Percentiles rank a stretch among this genome's conserved stretches.
phyloP scores from a whole-genome alignment of 2,329 filamentous ascomycete genomes.

The Fusarium nurragi region DNA sequence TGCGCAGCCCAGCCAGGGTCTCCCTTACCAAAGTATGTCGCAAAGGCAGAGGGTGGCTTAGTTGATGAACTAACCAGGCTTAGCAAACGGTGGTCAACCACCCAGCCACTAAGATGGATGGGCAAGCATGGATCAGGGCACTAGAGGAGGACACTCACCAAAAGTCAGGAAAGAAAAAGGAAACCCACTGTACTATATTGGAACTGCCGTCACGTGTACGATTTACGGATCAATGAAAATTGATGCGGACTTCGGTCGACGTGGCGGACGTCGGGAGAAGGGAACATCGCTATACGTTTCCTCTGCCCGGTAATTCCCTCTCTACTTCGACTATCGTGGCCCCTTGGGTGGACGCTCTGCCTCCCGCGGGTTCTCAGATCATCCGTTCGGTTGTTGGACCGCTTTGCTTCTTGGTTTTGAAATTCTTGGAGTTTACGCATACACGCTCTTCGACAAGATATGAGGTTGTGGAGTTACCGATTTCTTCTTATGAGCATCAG shows the following conservation, averaged over 20 bases:
- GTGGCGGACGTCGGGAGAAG: conserved; percentile 4
- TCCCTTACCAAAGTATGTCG: conserved; percentile 68
- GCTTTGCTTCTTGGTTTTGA: conserved; percentile 34
- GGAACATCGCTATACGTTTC: conserved; percentile 2
- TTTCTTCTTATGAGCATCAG: conserved; percentile 38
- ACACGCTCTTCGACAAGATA: conserved; percentile 38
- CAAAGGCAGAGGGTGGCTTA: conserved; percentile 24
- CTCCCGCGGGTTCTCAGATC: neutral
- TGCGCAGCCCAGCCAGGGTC: conserved; percentile 64
- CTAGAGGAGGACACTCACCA: conserved; percentile 45
- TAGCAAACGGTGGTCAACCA: conserved; percentile 50
- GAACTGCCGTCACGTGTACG: conserved; percentile 19
- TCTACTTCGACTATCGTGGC: conserved; percentile 20
- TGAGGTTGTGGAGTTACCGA: conserved; percentile 38
- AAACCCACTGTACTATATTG: conserved; percentile 45
- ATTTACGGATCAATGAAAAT: neutral
- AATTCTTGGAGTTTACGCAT: conserved; percentile 42
- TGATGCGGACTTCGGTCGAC: neutral
- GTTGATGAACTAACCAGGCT: conserved; percentile 24
- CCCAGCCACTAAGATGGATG: conserved; percentile 46
- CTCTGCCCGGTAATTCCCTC: conserved; percentile 24
- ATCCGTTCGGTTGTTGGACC: conserved; percentile 12
- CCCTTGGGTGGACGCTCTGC: neutral
- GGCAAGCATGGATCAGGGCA: conserved; percentile 27
- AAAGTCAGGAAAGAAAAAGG: conserved; percentile 43